phyloP scores from a whole-genome alignment of 306 rosid genomes.

The Rosa persica region DNA sequence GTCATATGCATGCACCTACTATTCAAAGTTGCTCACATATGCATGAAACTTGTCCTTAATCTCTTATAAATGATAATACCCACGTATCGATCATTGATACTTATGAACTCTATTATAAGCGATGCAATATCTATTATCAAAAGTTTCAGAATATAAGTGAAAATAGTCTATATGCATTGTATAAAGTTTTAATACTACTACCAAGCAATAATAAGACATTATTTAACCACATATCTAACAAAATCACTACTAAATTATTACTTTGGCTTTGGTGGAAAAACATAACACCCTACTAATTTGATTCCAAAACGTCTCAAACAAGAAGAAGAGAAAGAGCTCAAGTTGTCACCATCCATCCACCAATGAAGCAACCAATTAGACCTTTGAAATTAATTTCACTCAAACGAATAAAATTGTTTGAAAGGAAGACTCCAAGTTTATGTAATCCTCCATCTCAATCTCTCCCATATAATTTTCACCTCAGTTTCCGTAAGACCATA shows the following conservation, averaged over 20 bases:
- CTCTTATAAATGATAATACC: background rate
- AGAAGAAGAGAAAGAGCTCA: background rate
- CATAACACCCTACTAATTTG: background rate
- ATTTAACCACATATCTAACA: background rate
- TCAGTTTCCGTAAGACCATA: constrained; percentile 23
- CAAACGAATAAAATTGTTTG: background rate
- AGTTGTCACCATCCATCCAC: constrained; percentile 16
- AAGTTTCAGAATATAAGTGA: too few relatives aligned
- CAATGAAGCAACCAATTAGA: constrained; percentile 9
- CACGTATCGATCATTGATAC: too few relatives aligned
- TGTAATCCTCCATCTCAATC: background rate
- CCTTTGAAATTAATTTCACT: background rate
- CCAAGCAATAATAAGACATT: background rate
- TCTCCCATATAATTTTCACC: constrained; percentile 18
- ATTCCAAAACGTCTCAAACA: constrained; percentile 1
- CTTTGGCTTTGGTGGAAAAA: background rate
- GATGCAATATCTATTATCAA: too few relatives aligned
- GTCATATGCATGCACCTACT: too few relatives aligned
- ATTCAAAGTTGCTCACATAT: too few relatives aligned
- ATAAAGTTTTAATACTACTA: too few relatives aligned
- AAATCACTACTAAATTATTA: background rate
- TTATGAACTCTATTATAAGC: too few relatives aligned
- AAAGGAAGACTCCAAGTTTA: background rate
- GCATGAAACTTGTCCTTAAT: too few relatives aligned
- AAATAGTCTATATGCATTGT: too few relatives aligned